phyloP scores from a whole-genome alignment of 2,329 filamentous ascomycete genomes.

The Volutella citrinella region DNA sequence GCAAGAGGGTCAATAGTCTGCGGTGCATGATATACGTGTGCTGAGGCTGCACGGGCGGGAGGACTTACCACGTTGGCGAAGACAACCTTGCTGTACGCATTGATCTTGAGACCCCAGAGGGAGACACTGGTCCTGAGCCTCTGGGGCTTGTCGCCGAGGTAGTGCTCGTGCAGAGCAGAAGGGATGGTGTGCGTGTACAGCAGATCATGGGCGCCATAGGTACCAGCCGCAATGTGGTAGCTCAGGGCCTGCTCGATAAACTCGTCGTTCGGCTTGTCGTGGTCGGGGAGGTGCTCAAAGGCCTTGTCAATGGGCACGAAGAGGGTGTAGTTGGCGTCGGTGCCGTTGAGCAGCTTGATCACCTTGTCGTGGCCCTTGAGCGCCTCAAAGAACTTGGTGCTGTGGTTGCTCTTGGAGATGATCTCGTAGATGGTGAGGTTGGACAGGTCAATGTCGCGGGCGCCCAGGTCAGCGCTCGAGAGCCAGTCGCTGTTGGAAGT shows the following conservation, averaged over 20 bases:
- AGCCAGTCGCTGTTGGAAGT: too few species aligned
- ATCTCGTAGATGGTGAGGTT: constrained; percentile 78
- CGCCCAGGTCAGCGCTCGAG: neutral
- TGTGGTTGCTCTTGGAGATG: constrained; percentile 72
- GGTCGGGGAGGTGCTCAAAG: constrained; percentile 59
- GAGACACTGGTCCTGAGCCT: constrained; percentile 67
- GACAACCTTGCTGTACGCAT: constrained; percentile 72
- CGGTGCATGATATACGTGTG: too few species aligned
- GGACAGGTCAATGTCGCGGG: constrained; percentile 31
- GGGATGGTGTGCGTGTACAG: constrained; percentile 71
- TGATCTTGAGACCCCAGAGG: constrained; percentile 63
- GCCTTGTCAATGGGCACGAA: constrained; percentile 78
- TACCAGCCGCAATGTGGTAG: constrained; percentile 72
- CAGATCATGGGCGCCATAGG: constrained; percentile 65
- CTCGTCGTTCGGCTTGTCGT: constrained; percentile 65
- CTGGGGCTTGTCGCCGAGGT: constrained; percentile 65
- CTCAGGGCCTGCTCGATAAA: constrained; percentile 64
- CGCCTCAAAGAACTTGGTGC: constrained; percentile 72
- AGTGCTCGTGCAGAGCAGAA: constrained; percentile 57
- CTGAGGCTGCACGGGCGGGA: too few species aligned
- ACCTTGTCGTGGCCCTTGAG: constrained; percentile 71
- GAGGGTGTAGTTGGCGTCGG: constrained; percentile 70
- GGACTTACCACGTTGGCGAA: constrained; percentile 64
- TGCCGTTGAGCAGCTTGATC: constrained; percentile 71
- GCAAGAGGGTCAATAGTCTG: too few species aligned